phyloP scores from a whole-genome alignment of 306 rosid species.

The Glycyrrhiza uralensis region DNA sequence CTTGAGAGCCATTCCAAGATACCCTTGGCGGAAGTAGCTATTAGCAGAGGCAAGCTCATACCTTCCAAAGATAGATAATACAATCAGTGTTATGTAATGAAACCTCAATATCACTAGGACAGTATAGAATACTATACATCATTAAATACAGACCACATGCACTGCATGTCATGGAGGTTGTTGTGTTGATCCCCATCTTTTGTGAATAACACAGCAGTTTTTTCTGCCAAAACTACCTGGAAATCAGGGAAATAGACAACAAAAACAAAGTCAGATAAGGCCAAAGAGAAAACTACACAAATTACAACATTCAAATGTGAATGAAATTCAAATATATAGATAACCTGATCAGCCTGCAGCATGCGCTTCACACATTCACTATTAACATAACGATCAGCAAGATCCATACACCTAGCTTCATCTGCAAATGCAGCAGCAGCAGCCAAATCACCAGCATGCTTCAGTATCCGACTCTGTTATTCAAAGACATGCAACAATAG shows the following conservation, averaged over 20 bases:
- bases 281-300: slow-evolving; percentile 9
- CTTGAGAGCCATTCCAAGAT: slow-evolving; percentile 87
- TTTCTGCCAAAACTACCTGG: slow-evolving; percentile 91
- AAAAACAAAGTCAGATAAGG: slow-evolving; percentile 13
- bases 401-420: slow-evolving; percentile 99
- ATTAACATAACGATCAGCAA: slow-evolving; percentile 94
- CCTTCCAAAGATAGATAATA: slow-evolving; percentile 47
- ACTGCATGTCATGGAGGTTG: slow-evolving; percentile 99
- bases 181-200: slow-evolving; percentile 98
- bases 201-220: slow-evolving; percentile 95
- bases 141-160: slow-evolving; percentile 88
- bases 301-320: not conserved
- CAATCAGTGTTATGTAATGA: slow-evolving; percentile 23
- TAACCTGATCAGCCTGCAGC: slow-evolving; percentile 99
- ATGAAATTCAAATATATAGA: slow-evolving; percentile 6
- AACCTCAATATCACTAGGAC: slow-evolving; percentile 11
- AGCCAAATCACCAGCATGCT: slow-evolving; percentile 94
- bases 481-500: slow-evolving; percentile 22
- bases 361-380: slow-evolving; percentile 98
- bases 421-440: slow-evolving; percentile 98
- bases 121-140: slow-evolving; percentile 14
- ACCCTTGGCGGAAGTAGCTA: slow-evolving; percentile 95
- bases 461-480: slow-evolving; percentile 90
- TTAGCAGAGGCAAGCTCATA: slow-evolving; percentile 97
- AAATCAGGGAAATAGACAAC: slow-evolving; percentile 9